Base-by-base conservation (phyloP, 257 asterid genomes). In the Avicennia marina region DNA sequence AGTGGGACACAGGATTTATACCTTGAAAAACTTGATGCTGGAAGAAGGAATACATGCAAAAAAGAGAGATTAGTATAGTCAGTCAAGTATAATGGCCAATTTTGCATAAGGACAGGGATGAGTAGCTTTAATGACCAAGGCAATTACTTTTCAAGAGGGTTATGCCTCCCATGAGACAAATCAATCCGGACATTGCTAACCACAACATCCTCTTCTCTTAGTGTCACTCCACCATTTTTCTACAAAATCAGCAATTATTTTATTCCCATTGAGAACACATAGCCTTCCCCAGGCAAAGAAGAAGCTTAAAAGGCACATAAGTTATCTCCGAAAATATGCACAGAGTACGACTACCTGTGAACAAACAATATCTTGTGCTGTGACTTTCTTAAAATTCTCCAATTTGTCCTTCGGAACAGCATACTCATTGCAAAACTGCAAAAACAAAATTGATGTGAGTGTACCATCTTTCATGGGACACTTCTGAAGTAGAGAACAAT, bases 11-110 rank as follows among this genome's bases (percentile, higher is more conserved):
- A 26, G 4, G 15, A 65, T 18, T 38, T 69, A 19, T 86, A 87
- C 98, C 96, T 83, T 63, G 89, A 91, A 91, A 82, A 91, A 91
- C 16, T 77, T 75, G 87, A 91, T 70, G 72, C 98, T 91, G 90
- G 67, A 53, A 49, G 63, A 66, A 33, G 53, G 55, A 79, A 81
- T 40, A 32, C 51, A 46, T 15, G 72, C 43, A 73, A 71, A 72
- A 40, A 59, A 70, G 16, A 20, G 22, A 61, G 7, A 31, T 58
- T 31, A 58, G 46, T 39, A 61, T 29, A 2, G 33, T n/a, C n/a
- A n/a, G 33, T 11, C 41, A 36, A 36, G 2, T 3, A 36, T 4
- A 36, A 36, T 4, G 2, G 13, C 10, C 41, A 36, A 36, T 5
- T 4, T 12, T 33, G 47, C 27, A 29, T 33, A 4, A 48, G 20